phyloP scores from a whole-genome alignment of 129 eudicot genomes.

The Flaveria bidentis region DNA sequence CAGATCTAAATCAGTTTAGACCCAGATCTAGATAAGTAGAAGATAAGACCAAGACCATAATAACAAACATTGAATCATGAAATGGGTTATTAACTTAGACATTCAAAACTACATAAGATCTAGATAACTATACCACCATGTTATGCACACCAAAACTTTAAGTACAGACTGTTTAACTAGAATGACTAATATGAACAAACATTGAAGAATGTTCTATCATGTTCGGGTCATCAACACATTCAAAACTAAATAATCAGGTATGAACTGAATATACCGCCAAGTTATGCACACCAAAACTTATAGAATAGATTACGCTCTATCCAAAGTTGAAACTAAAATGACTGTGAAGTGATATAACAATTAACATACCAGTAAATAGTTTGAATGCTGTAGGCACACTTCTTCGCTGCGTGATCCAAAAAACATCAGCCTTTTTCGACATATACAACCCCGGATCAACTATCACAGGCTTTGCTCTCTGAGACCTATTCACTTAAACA shows the following conservation, averaged over 20 bases:
- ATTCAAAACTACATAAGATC: too few species aligned
- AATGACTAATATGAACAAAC: too few species aligned
- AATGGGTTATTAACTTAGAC: too few species aligned
- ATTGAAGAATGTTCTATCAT: neutral
- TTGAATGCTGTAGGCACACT: slow-evolving; percentile 88
- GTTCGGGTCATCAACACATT: neutral
- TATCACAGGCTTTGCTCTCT: slow-evolving; percentile 78
- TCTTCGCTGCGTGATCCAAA: slow-evolving; percentile 69
- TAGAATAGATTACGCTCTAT: neutral
- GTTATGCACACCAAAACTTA: neutral
- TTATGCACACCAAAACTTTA: too few species aligned
- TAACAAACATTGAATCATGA: neutral
- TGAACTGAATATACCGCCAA: neutral
- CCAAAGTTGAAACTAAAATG: neutral
- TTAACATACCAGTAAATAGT: slow-evolving; percentile 69
- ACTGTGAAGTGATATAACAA: neutral
- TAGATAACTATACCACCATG: too few species aligned
- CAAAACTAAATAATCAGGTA: neutral
- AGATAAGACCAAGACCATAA: slow-evolving; percentile 10
- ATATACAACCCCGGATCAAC: slow-evolving; percentile 87
- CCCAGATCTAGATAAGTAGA: neutral
- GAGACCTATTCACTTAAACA: slow-evolving; percentile 42
- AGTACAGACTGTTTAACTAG: too few species aligned
- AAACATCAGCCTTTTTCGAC: slow-evolving; percentile 73
- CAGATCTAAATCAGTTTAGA: slow-evolving; percentile 3